Percentiles rank a stretch among this genome's conserved stretches.
phyloP scores from a whole-genome alignment of 2,329 filamentous ascomycete species.

The Fusarium sulawesiense region DNA sequence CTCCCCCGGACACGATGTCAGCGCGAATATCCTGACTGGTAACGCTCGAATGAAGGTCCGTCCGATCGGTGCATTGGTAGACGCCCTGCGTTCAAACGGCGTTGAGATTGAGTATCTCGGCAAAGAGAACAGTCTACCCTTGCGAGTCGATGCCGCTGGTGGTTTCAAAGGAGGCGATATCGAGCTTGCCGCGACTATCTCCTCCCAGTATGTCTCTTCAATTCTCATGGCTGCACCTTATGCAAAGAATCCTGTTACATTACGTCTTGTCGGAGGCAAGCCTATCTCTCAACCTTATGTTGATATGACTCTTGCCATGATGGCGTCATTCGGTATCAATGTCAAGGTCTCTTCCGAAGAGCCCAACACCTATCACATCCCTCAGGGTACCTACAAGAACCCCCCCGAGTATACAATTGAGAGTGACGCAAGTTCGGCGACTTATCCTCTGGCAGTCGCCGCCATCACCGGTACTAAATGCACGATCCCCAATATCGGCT shows the following conservation, averaged over 20 bases:
- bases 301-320: constrained; percentile 99
- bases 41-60: constrained; percentile 97
- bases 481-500: constrained; percentile 96
- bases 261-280: constrained; percentile 93
- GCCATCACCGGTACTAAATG: constrained; percentile 96
- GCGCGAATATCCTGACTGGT: constrained; percentile 84
- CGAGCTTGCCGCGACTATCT: constrained; percentile 92
- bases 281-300: constrained; percentile 98
- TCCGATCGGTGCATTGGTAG: constrained; percentile 92
- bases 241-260: constrained; percentile 90
- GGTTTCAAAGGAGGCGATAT: constrained; percentile 90
- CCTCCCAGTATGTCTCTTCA: constrained; percentile 98
- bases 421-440: constrained; percentile 97
- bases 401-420: constrained; percentile 90
- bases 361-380: constrained; percentile 93
- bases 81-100: constrained; percentile 87
- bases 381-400: constrained; percentile 83
- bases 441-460: constrained; percentile 92
- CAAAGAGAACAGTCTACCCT: constrained; percentile 82
- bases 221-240: constrained; percentile 97
- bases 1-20: constrained; percentile 68
- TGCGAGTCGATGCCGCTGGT: constrained; percentile 83
- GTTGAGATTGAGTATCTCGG: constrained; percentile 89
- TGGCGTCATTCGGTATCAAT: constrained; percentile 87
- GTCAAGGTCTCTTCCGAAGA: constrained; percentile 82